These are phyloP conservation scores for Urostyla sp. DNA, from an alignment of 73 alveolate species.

Conservation along the genomic window DNA sequence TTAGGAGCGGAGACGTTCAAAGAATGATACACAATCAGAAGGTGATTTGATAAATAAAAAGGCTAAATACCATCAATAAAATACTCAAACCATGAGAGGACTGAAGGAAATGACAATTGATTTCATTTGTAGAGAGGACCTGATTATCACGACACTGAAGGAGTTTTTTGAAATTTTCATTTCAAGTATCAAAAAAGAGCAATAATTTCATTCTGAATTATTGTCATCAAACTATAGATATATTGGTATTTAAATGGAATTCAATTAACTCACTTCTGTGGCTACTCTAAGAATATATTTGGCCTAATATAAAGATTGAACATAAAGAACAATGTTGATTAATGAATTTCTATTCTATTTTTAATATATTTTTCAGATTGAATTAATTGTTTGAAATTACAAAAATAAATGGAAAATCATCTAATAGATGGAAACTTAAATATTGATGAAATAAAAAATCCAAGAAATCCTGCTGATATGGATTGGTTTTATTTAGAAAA, in stretches of 20 bases:
- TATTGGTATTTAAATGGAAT: not conserved
- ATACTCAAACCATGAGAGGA: too few relatives aligned
- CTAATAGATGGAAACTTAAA: not conserved
- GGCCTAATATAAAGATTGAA: not conserved
- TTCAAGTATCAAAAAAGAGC: conserved; percentile 40
- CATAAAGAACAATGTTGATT: not conserved
- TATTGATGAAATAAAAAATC: not conserved
- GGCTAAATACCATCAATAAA: too few relatives aligned
- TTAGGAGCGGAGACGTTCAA: too few relatives aligned
- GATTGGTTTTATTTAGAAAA: conserved; percentile 56
- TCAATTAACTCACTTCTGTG: not conserved
- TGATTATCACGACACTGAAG: conserved; percentile 36
- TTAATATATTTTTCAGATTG: not conserved
- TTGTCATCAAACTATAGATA: not conserved
- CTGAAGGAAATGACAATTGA: conserved; percentile 44
- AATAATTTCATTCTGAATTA: conserved; percentile 22
- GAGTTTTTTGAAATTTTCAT: conserved; percentile 42
- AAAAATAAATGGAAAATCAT: not conserved
- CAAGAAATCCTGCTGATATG: conserved; percentile 50
- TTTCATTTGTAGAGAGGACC: conserved; percentile 47
- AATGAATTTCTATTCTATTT: too few relatives aligned
- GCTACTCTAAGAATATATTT: conserved; percentile 26
- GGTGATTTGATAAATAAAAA: too few relatives aligned
- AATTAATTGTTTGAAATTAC: not conserved
- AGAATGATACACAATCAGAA: too few relatives aligned